Base-by-base conservation (phyloP, 2,329 filamentous ascomycete species). In the Ophiocordyceps unilateralis region DNA sequence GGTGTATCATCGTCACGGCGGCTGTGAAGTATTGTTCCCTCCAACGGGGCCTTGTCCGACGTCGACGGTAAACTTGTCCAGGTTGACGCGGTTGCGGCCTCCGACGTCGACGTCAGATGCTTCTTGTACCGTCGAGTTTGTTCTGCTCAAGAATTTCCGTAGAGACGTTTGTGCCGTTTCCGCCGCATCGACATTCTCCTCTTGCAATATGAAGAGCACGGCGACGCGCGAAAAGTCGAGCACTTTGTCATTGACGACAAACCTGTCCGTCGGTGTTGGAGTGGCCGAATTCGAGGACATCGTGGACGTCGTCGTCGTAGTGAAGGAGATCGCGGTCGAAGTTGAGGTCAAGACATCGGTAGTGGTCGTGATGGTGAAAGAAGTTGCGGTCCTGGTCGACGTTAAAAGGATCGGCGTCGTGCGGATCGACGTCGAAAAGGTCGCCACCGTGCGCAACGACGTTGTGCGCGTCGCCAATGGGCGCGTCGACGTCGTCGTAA, bases 151-250 rank as follows among this genome's bases (percentile, higher is more conserved):
- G 49, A 79, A 73, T 2, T 53, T 58, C 53, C 79, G 71, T 12
- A 81, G 59, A 4, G 57, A 53, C 8, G 57, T 60, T 53, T 81
- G 77, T 1, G 75, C 74, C 6, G 57, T 57, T 40, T 70, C 65
- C 0, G 76, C 77, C 34, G 63, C 61, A 26, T 62, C 56, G 1
- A 77, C 50, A 5, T 57, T 62, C 44, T 72, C 59, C 49, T 76
- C 59, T 51, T 81, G 74, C 2, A 81, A 60, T 22, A 83, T 63
- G 48, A 67, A 81, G 15, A 83, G 63, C 3, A 82, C 70, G 0
- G 68, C 69, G 2, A 79, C 67, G 4, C 78, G 68, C 1, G 75
- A 70, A 59, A 83, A 83, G 51, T 82, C 78, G 1, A 79, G 59
- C 0, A 69, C 66, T 41, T 73, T 64, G 44, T 78, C 66, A 1